These are phyloP conservation scores for Apophysomyces elegans DNA, from an alignment of 371 early-diverging fungal genomes.

Conservation along the genomic window DNA sequence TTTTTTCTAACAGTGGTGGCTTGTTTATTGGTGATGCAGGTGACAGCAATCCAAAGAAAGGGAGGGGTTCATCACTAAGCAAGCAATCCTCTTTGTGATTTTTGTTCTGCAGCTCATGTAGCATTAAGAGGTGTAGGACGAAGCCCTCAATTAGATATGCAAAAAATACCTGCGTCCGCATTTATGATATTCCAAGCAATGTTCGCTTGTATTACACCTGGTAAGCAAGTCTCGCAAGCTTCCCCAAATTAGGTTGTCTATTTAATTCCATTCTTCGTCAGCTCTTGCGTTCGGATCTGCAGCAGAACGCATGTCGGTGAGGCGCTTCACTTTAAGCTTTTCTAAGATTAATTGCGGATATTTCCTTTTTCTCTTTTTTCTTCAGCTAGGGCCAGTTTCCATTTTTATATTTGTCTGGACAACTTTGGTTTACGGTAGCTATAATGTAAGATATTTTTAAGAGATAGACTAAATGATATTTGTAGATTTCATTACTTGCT, in stretches of 20 bases:
- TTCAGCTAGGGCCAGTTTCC: slow-evolving; percentile 69
- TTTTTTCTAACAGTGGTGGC: slow-evolving; percentile 64
- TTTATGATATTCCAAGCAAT: slow-evolving; percentile 77
- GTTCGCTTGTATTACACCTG: slow-evolving; percentile 75
- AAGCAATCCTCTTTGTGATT: neutral
- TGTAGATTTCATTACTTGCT: slow-evolving; percentile 75
- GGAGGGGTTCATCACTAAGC: no score
- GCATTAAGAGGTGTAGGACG: slow-evolving; percentile 47
- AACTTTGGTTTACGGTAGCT: slow-evolving; percentile 72
- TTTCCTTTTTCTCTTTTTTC: neutral
- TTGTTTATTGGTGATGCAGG: slow-evolving; percentile 72
- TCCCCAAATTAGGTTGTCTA: slow-evolving; percentile 16
- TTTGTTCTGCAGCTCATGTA: slow-evolving; percentile 30
- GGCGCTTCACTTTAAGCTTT: neutral
- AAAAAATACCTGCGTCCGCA: slow-evolving; percentile 62
- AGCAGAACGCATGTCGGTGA: slow-evolving; percentile 79
- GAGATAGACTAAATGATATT: neutral
- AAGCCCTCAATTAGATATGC: slow-evolving; percentile 45
- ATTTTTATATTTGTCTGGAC: slow-evolving; percentile 86
- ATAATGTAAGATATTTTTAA: neutral
- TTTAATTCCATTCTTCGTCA: slow-evolving; percentile 17
- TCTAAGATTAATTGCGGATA: neutral
- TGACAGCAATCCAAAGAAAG: slow-evolving; percentile 15
- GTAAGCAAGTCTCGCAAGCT: slow-evolving; percentile 14
- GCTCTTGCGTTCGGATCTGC: slow-evolving; percentile 85